These are phyloP conservation scores for Tuber umbilicatum DNA, from an alignment of 495 filamentous ascomycete species.

Conservation along the genomic window DNA sequence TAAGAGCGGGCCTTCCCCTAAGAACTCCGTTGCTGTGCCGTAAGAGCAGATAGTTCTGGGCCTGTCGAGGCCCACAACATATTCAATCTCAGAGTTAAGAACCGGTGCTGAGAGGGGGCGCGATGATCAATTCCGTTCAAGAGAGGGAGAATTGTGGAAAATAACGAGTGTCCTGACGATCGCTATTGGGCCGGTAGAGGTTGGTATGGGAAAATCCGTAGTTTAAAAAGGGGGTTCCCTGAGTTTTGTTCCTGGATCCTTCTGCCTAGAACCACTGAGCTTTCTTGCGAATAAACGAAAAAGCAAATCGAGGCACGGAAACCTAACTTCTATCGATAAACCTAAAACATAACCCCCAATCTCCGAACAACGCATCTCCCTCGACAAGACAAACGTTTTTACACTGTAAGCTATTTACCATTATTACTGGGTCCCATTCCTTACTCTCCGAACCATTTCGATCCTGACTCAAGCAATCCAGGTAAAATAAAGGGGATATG, in stretches of 20 bases:
- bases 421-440: background rate
- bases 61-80: background rate
- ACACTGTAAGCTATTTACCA: background rate
- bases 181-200: background rate
- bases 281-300: background rate
- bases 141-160: background rate
- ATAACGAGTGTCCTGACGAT: conserved; percentile 1
- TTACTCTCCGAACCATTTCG: background rate
- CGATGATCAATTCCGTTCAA: background rate
- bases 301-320: background rate
- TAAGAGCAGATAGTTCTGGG: background rate
- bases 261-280: background rate
- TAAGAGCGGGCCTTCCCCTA: background rate
- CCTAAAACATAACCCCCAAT: background rate
- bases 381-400: background rate
- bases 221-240: conserved; percentile 1
- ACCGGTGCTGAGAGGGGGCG: background rate
- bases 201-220: background rate
- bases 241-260: background rate
- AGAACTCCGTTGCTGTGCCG: background rate
- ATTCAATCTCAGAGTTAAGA: background rate
- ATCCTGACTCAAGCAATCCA: background rate
- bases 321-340: background rate
- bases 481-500: conserved; percentile 9
- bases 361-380: background rate